phyloP scores from a whole-genome alignment of 164 flowering plant species.

The Euptelea pleiosperma region DNA sequence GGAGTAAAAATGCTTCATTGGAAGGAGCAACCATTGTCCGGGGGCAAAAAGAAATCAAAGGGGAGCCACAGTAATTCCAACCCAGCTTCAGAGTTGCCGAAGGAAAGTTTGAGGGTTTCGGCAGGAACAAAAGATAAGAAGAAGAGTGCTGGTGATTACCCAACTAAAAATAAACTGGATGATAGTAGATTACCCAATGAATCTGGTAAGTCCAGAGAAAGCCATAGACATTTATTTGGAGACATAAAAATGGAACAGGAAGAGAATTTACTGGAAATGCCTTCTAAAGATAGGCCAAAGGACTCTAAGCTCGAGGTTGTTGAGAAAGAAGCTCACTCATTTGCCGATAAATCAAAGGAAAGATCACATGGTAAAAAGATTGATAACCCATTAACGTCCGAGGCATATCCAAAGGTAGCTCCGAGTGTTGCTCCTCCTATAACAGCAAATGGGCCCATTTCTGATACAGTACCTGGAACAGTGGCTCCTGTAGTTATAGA shows the following conservation, averaged over 20 bases:
- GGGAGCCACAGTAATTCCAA: conserved; percentile 23
- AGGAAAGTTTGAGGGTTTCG: conserved; percentile 25
- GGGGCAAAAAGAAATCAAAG: conserved; percentile 41
- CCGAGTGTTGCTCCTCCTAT: conserved; percentile 18
- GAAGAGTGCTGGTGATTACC: conserved; percentile 17
- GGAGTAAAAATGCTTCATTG: conserved; percentile 9
- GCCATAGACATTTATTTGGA: conserved; percentile 8
- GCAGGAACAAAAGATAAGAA: conserved; percentile 23
- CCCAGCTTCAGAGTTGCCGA: conserved; percentile 19
- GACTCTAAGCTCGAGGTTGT: conserved; percentile 27
- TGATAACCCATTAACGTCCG: conserved; percentile 18
- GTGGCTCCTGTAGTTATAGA: conserved; percentile 48
- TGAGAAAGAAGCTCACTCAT: conserved; percentile 27
- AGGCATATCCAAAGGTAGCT: conserved; percentile 8
- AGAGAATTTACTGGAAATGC: conserved; percentile 13
- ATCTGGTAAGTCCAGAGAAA: conserved; percentile 19
- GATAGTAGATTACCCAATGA: conserved; percentile 9
- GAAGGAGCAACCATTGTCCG: conserved; percentile 22
- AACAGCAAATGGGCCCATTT: conserved; percentile 18
- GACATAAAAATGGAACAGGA: conserved; percentile 19
- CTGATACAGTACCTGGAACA: conserved; percentile 21
- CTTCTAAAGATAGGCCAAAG: conserved; percentile 21
- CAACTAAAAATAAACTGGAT: conserved; percentile 9
- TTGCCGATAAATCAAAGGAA: conserved; percentile 31
- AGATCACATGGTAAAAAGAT: conserved; percentile 30